These are phyloP conservation scores for Cytospora leucostoma DNA, from an alignment of 2,329 filamentous ascomycete species.

Conservation along the genomic window DNA sequence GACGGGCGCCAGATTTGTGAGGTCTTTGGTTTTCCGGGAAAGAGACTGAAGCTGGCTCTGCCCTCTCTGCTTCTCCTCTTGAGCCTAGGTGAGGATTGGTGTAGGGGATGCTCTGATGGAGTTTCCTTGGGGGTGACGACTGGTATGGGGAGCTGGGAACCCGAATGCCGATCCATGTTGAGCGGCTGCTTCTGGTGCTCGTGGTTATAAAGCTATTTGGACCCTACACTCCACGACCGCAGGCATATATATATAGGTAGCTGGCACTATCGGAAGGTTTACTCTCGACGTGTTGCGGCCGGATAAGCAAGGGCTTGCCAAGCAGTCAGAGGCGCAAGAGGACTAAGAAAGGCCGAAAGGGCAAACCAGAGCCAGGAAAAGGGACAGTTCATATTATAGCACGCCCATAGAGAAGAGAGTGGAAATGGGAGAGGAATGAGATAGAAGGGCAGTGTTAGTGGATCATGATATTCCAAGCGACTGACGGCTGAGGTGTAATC, in stretches of 20 bases:
- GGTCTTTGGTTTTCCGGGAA: conserved; percentile 19
- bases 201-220: neutral
- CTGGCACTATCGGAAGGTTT: neutral
- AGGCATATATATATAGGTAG: neutral
- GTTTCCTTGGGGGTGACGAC: conserved; percentile 27
- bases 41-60: conserved; percentile 24
- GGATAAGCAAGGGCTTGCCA: conserved; percentile 1
- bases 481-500: neutral
- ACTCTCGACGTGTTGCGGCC: neutral
- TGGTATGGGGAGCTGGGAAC: conserved; percentile 25
- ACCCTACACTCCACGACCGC: neutral
- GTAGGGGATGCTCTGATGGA: conserved; percentile 25
- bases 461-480: conserved; percentile 14
- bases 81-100: conserved; percentile 15
- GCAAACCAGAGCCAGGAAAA: neutral
- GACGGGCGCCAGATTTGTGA: conserved; percentile 27
- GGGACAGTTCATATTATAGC: conserved; percentile 13
- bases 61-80: conserved; percentile 25
- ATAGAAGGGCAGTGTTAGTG: conserved; percentile 20
- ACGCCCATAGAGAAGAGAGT: neutral
- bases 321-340: conserved; percentile 8
- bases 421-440: neutral
- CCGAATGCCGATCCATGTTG: conserved; percentile 26
- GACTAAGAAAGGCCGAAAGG: conserved; percentile 7
- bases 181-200: neutral